Evolutionary conservation across 805 yeast genomes (phyloP), one percentile per base, ranked within the genome.

Genomic region (Isabelozyma pseudorhagii): DNA sequence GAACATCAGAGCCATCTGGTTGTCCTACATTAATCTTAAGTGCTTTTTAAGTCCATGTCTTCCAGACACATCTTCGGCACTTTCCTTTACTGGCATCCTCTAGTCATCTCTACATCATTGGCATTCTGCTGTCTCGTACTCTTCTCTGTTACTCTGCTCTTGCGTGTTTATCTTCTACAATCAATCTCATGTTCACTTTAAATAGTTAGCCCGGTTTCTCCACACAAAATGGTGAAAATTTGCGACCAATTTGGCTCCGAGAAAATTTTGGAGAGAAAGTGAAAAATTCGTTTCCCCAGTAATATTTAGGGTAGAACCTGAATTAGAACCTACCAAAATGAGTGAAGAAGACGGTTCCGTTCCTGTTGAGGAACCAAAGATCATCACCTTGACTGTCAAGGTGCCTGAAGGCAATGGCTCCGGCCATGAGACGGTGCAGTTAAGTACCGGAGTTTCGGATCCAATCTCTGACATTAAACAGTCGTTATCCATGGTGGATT

Each of bases 401-500:
- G 50, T 60, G 38, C 63, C 63, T 8, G 47, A 38, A 15, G 31
- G n/a, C 17, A 42, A 43, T 31, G 27, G 17, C 15, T 44, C 47
- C 14, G 56, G 45, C 39, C 50, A 48, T 49, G 61, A 46, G 54
- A 60, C 42, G 42, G 60, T 67, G 49, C 65, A 63, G 46, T 57
- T 74, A 42, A 67, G 67, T 36, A 65, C 70, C 21, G 56, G 66
- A 29, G 51, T 56, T 62, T 64, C 50, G 44, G 90, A 83, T 53
- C 64, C 83, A 15, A 60, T 87, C 45, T 68, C 75, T 42, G 88
- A 84, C 48, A 72, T 89, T 45, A 76, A 72, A 52, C 82, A 81
- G 59, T 76, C 86, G 13, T 66, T 89, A 45, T 67, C 77, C n/a
- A 67, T 81, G n/a, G 66, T 82, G 29, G 80, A 86, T 8, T 72